Base-by-base conservation (phyloP, 768 basidiomycete species). In the Mycena pura region DNA sequence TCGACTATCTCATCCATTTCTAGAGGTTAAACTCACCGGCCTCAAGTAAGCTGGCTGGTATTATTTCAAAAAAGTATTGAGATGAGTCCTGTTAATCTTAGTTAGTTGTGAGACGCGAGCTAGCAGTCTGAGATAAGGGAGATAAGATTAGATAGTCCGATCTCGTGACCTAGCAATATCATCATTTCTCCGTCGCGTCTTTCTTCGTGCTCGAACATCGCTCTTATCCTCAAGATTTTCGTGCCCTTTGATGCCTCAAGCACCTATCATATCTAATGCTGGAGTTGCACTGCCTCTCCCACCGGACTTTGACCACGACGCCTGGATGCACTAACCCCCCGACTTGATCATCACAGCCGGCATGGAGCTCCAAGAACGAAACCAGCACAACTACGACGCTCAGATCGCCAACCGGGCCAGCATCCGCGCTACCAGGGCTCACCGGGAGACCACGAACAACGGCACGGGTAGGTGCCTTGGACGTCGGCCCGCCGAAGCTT, bases 11-110 rank as follows among this genome's bases (percentile, higher is more conserved):
- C 24, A 32, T 44, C 19, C 41, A 14, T 24, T 34, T 21, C 49
- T 55, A 91, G 90, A 91, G 79, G 86, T 89, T 70, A 92, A 91
- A 72, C 83, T 91, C 27, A 66, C 90, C 65, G 81, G 80, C 64
- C 84, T 91, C 77, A 88, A 88, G 73, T 90, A 80, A 78, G n/a
- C 44, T 27, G 32, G 34, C 9, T 21, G 21, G 57, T 39, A 24
- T 40, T 21, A 24, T 39, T 19, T 28, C 41, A n/a, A n/a, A 66
- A 66, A 66, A 66, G 64, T 66, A 66, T 49, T 57, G 41, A 59
- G 60, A 52, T 27, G 46, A 32, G 49, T 60, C 49, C 58, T 45
- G 25, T 59, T 64, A 64, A 54, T 64, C 56, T 62, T 62, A 57
- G 61, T 62, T 62, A 36, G 64, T 57, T 45, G 29, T 56, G 28